Percentiles rank a stretch among this genome's conserved stretches.
phyloP scores from a whole-genome alignment of 192 early-diverging fungal genomes.

The Coemansia sp. region DNA sequence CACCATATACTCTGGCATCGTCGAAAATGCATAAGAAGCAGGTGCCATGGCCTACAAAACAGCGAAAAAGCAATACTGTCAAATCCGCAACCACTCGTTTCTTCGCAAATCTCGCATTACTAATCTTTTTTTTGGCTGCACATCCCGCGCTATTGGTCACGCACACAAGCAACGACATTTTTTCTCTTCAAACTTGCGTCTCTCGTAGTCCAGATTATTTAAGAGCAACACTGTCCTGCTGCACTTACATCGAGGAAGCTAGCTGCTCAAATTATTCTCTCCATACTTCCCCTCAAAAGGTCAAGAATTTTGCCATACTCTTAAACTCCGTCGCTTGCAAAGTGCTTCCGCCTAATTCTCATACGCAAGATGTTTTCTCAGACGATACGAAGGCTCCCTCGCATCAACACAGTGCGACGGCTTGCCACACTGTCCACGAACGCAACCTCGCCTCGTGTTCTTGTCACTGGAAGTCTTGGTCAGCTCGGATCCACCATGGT shows the following conservation, averaged over 20 bases:
- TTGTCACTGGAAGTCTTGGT: conserved; percentile 65
- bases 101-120: not conserved
- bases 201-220: no score
- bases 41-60: not conserved
- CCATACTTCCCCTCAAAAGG: not conserved
- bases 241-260: no score
- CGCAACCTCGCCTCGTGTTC: conserved; percentile 54
- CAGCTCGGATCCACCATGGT: conserved; percentile 67
- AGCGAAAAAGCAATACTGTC: no score
- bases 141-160: not conserved
- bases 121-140: not conserved
- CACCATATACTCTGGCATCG: not conserved
- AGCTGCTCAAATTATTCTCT: not conserved
- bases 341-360: not conserved
- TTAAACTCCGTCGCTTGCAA: not conserved
- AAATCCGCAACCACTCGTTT: not conserved
- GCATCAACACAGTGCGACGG: conserved; percentile 19
- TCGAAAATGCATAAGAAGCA: not conserved
- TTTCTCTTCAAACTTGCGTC: not conserved
- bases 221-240: no score
- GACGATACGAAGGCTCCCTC: not conserved
- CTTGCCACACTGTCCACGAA: conserved; percentile 14
- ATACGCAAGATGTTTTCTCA: not conserved
- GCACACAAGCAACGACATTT: not conserved
- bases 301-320: conserved; percentile 3